Evolutionary conservation across 208 protist species (phyloP), one percentile per base, ranked within the genome.

Genomic region (Acanthamoeba lenticulata): DNA sequence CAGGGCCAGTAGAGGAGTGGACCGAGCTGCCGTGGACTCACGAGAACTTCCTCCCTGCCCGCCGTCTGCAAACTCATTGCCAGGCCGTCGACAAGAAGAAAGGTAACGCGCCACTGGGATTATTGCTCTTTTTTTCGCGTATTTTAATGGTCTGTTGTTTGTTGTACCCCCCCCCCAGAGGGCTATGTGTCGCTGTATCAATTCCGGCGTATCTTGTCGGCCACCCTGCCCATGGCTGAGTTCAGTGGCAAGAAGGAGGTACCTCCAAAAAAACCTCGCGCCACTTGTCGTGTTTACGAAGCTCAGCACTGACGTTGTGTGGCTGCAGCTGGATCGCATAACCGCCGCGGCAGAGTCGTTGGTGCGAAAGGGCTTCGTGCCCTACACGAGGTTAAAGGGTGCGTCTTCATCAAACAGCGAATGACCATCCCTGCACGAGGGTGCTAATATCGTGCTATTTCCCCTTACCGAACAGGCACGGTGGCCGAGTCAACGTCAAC

Each of bases 171-270:
- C 52, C 5, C 52, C 5, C n/a, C n/a, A 77, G 67, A 77, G 67
- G 67, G 67, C 17, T 77, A 77, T 77, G 67, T 77, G 21, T 45
- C 67, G 36, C 11, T 77, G 29, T 36, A 77, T 0, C 67, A 77
- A 36, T 77, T 77, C 67, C 38, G 44, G 67, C 29, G 67, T 2
- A 45, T 77, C 7, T n/a, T 77, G 38, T 77, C 67, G 0, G 29
- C 67, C 67, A 44, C 67, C 17, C 67, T 77, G 67, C 67, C 67
- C 38, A 77, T 77, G 67, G 29, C 67, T 29, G 17, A 44, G 67
- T 45, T 77, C 29, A 77, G 67, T 36, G 67, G 67, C 67, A 38
- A 38, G 38, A 77, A 77, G 36, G 67, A 77, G 67, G 67, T 77
- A n/a, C n/a, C n/a, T n/a, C n/a, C n/a, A n/a, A n/a, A n/a, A n/a